phyloP scores from a whole-genome alignment of 2,329 filamentous ascomycete genomes.

The Trichothecium roseum region DNA sequence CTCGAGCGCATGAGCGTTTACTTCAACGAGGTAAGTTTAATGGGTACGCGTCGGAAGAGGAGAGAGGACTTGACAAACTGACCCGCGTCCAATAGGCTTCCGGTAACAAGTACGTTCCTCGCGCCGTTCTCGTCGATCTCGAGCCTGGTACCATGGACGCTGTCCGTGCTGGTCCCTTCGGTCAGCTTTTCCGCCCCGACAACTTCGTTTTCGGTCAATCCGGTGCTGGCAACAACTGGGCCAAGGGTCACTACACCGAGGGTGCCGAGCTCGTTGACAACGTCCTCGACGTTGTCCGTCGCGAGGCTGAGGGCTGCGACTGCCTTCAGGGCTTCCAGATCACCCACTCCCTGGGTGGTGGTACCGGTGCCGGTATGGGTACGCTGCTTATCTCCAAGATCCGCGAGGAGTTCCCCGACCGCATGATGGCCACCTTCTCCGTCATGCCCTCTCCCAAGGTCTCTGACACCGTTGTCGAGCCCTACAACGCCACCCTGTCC shows the following conservation, averaged over 20 bases:
- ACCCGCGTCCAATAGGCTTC: constrained; percentile 55
- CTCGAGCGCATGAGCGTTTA: constrained; percentile 99
- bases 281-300: constrained; percentile 95
- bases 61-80: constrained; percentile 4
- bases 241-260: constrained; percentile 99
- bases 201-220: constrained; percentile 99
- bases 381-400: constrained; percentile 99
- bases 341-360: constrained; percentile 99
- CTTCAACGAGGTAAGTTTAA: constrained; percentile 62
- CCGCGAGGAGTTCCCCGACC: constrained; percentile 98
- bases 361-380: constrained; percentile 99
- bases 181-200: constrained; percentile 98
- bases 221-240: constrained; percentile 99
- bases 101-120: constrained; percentile 98
- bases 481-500: constrained; percentile 98
- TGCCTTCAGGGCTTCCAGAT: constrained; percentile 99
- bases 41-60: constrained; percentile 5
- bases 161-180: constrained; percentile 94
- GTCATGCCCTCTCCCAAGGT: constrained; percentile 98
- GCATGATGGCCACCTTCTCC: constrained; percentile 99
- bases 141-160: constrained; percentile 99
- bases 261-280: constrained; percentile 98
- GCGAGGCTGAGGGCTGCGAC: constrained; percentile 97
- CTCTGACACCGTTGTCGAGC: constrained; percentile 98
- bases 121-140: constrained; percentile 97